Percentiles rank a stretch among this genome's conserved stretches.
These are phyloP conservation scores for Pythium folliculosum DNA, from an alignment of 352 stramenopile genomes.

Conservation along the genomic window DNA sequence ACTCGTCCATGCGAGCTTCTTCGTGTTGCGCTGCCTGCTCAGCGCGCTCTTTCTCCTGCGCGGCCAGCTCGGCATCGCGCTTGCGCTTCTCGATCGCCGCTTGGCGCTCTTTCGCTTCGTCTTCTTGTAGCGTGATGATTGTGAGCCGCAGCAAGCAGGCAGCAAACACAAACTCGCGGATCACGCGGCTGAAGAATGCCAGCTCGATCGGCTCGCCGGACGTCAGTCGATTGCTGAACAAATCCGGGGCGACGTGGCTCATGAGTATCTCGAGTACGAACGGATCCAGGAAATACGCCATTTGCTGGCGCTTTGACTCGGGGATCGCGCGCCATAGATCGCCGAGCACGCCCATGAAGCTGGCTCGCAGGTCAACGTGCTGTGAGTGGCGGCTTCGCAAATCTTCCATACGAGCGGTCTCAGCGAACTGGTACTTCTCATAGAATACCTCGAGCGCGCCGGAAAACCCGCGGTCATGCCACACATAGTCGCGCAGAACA, in stretches of 20 bases:
- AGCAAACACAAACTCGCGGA: conserved; percentile 61
- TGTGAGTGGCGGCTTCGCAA: conserved; percentile 53
- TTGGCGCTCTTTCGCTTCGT: conserved; percentile 29
- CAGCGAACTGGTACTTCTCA: conserved; percentile 76
- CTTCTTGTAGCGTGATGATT: conserved; percentile 45
- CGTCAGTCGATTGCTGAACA: conserved; percentile 26
- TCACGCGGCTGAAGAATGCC: conserved; percentile 51
- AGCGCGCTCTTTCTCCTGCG: conserved; percentile 18
- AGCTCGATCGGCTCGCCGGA: conserved; percentile 54
- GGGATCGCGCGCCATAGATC: conserved; percentile 69
- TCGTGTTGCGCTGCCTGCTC: conserved; percentile 32
- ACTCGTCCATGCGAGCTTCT: conserved; percentile 34
- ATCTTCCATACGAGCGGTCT: conserved; percentile 73
- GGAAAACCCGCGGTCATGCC: conserved; percentile 43
- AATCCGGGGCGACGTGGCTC: conserved; percentile 36
- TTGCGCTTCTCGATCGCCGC: conserved; percentile 25
- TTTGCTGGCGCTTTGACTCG: conserved; percentile 41
- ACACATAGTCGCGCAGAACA: conserved; percentile 43
- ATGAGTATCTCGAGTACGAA: conserved; percentile 72
- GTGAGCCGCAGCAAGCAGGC: conserved; percentile 55
- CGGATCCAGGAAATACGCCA: conserved; percentile 60
- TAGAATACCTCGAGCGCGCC: conserved; percentile 69
- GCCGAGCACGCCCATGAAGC: conserved; percentile 40
- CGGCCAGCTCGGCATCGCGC: conserved; percentile 12
- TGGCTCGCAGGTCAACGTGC: conserved; percentile 43